Base-by-base conservation (phyloP, 129 eudicot genomes). In the Chrysanthemum seticuspe region DNA sequence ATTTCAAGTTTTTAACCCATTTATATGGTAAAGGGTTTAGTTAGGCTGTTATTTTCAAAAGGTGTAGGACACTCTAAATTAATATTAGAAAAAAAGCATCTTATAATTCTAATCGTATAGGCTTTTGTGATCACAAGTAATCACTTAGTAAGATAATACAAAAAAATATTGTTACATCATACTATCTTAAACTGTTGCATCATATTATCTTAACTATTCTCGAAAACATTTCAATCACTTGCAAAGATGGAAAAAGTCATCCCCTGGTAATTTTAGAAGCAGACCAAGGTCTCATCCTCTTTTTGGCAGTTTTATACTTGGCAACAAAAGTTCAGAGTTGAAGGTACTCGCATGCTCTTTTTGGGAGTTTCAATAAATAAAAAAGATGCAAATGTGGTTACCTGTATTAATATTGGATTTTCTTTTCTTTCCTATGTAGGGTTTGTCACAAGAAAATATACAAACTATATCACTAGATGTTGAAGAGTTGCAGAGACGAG, bases 401-500 rank as follows among this genome's bases (percentile, higher is more conserved):
- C n/a, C n/a, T n/a, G n/a, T n/a, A n/a, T n/a, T 13, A 8, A 34
- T 19, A 40, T 21, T 19, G 18, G 19, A 10, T n/a, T 31, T 52
- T 4, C 1, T 68, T 52, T 40, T 36, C 14, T 5, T 60, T 50
- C 10, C 45, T 58, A 10, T 62, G 40, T 76, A 76, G 81, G 78
- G 62, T 66, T 51, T 48, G 16, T 72, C 62, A 34, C 74, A 72
- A 73, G 82, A 78, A 44, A 78, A 71, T 64, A 64, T 48, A 64
- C 77, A 65, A 54, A 16, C 65, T n/a, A 44, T 71, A 58, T 83
- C 90, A 72, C 79, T 76, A 25, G 74, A 64, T 53, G 65, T 90
- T 45, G 88, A 84, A 76, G 91, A 90, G 79, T 82, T 94, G 62
- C 85, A 90, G 62, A 86, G 65, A 70, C 87, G 89, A 68, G 84